Percentiles rank a stretch among this genome's conserved stretches.
Conservation (phyloP, 768 basidiomycete species). For the Xerocomus spinulosus region DNA sequence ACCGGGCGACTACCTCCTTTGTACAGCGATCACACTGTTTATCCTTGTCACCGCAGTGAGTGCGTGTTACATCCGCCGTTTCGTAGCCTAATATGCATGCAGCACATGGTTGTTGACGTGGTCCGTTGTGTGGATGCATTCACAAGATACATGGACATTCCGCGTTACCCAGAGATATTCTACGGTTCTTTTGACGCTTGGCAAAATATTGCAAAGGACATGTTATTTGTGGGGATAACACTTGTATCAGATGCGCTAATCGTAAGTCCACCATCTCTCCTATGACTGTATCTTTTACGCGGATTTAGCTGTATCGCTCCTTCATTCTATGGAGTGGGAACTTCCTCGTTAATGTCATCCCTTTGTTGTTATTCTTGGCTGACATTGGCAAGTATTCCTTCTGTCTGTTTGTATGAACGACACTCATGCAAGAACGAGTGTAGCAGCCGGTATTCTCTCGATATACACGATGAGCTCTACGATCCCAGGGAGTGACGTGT, state of each 20-base stretch:
- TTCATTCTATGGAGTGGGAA: constrained; percentile 1
- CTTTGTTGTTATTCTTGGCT: not conserved
- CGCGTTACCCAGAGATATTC: not conserved
- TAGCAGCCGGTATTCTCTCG: not conserved
- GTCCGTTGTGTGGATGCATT: constrained; percentile 1
- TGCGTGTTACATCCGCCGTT: not conserved
- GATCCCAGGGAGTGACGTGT: not conserved
- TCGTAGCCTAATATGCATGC: not conserved
- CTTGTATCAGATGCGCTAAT: not conserved
- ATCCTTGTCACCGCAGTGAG: constrained; percentile 1
- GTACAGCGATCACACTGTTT: not conserved
- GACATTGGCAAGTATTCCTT: not conserved
- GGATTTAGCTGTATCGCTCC: not conserved
- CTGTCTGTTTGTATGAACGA: too few relatives aligned
- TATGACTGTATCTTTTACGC: not conserved
- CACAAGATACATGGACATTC: not conserved
- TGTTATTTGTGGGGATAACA: not conserved
- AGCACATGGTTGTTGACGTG: not conserved
- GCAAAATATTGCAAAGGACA: not conserved
- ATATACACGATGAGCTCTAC: not conserved
- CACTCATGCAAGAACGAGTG: not conserved
- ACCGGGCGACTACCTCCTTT: not conserved
- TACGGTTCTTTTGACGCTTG: not conserved
- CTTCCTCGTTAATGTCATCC: not conserved
- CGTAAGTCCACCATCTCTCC: not conserved